These are phyloP conservation scores for Beauveria bassiana DNA, from an alignment of 2,329 filamentous ascomycete species.

Conservation along the genomic window DNA sequence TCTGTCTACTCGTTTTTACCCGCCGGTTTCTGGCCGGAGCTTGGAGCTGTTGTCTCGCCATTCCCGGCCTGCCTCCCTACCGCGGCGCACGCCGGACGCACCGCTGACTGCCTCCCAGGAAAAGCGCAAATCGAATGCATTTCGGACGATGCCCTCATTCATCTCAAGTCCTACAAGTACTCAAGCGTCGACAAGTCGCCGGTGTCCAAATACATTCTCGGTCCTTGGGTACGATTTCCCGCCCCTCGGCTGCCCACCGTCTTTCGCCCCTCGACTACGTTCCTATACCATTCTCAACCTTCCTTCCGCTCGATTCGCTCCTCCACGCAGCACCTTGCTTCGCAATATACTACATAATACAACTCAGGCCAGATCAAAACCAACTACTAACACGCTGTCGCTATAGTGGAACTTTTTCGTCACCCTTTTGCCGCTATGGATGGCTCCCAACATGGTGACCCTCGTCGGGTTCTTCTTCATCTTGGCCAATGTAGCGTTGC, in stretches of 20 bases:
- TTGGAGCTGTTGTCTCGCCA: neutral
- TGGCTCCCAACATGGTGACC: constrained; percentile 97
- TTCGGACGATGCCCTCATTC: constrained; percentile 82
- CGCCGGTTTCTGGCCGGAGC: neutral
- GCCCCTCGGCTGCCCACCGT: neutral
- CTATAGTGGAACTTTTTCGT: constrained; percentile 93
- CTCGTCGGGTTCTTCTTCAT: constrained; percentile 93
- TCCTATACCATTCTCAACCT: constrained; percentile 4
- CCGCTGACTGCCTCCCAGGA: constrained; percentile 17
- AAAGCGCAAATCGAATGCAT: constrained; percentile 62
- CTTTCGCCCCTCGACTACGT: neutral
- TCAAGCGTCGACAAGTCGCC: constrained; percentile 94
- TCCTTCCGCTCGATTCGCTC: neutral
- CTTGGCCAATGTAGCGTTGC: constrained; percentile 65
- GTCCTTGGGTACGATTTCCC: constrained; percentile 71
- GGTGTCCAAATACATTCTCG: constrained; percentile 86
- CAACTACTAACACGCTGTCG: constrained; percentile 13
- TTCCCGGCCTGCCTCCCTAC: neutral
- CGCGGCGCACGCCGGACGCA: neutral
- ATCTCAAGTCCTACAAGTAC: constrained; percentile 95
- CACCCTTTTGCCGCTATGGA: constrained; percentile 85
- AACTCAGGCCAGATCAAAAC: neutral
- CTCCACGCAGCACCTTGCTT: neutral
- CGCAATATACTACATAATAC: neutral
- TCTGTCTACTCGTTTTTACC: neutral